phyloP scores from a whole-genome alignment of 768 basidiomycete species.

The Leccinum longicurvipes region DNA sequence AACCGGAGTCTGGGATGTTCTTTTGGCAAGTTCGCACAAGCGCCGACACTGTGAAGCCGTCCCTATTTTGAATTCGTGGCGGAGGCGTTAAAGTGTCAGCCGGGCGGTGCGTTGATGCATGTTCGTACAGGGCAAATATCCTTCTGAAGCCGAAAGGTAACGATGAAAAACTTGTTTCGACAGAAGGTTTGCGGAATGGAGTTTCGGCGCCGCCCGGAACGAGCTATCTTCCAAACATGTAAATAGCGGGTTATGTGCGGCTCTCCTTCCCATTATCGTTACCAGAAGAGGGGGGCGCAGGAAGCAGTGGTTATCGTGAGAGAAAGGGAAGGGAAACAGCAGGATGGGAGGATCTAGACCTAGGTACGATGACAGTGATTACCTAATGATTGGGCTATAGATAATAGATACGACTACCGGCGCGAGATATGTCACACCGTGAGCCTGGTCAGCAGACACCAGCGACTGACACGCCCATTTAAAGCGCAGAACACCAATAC shows the following conservation, averaged over 20 bases:
- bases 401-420: background rate
- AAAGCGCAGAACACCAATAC: background rate
- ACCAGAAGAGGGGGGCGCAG: constrained; percentile 45
- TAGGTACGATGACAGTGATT: background rate
- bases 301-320: constrained; percentile 28
- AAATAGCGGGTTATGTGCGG: constrained; percentile 65
- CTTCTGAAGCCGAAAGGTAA: constrained; percentile 34
- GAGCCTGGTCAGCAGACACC: background rate
- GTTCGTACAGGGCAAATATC: constrained; percentile 53
- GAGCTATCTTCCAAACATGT: constrained; percentile 64
- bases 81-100: background rate
- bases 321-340: constrained; percentile 7
- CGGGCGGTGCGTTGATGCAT: background rate
- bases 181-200: constrained; percentile 61
- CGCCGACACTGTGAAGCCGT: background rate
- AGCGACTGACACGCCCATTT: background rate
- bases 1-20: constrained; percentile 79
- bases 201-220: constrained; percentile 80
- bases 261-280: constrained; percentile 66
- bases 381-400: background rate
- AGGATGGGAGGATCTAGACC: constrained; percentile 1
- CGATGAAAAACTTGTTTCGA: constrained; percentile 53
- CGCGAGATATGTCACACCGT: background rate
- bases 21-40: constrained; percentile 53
- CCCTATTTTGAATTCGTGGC: constrained; percentile 6